Conservation (phyloP, 257 asterid species). For the Petrea volubilis region DNA sequence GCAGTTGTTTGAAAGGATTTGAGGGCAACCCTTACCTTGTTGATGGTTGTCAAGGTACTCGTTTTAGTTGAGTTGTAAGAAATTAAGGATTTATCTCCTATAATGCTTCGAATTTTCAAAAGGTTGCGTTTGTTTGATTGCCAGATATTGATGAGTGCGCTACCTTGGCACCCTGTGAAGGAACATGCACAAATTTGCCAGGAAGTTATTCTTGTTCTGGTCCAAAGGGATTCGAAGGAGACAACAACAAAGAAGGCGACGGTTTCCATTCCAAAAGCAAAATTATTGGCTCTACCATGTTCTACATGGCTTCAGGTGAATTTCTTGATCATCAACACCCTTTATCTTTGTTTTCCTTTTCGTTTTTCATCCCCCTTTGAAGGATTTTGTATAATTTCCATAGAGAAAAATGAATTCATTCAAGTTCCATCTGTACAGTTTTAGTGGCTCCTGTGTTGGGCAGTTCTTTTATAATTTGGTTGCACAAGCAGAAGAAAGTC, state of each 20-base stretch:
- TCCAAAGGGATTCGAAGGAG: conserved; percentile 27
- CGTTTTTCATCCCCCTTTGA: no score
- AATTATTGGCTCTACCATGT: neutral
- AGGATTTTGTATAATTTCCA: no score
- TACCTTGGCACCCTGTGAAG: conserved; percentile 17
- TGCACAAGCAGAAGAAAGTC: conserved; percentile 27
- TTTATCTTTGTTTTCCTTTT: no score
- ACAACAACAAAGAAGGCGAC: conserved; percentile 15
- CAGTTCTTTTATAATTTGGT: conserved; percentile 32
- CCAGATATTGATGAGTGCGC: conserved; percentile 36
- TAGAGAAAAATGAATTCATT: no score
- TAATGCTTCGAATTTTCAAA: neutral
- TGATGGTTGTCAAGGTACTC: conserved; percentile 41
- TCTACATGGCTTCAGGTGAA: conserved; percentile 25
- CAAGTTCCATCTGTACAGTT: no score
- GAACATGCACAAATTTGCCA: neutral
- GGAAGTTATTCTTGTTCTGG: conserved; percentile 30
- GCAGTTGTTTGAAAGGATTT: no score
- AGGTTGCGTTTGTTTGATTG: neutral
- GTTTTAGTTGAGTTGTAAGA: neutral
- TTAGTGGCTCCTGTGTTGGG: conserved; percentile 27
- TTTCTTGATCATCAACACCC: neutral
- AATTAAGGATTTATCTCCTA: neutral
- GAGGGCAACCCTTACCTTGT: conserved; percentile 39
- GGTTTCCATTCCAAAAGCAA: conserved; percentile 10